These are phyloP conservation scores for Glomus cerebriforme DNA, from an alignment of 192 early-diverging fungal genomes.

Conservation along the genomic window DNA sequence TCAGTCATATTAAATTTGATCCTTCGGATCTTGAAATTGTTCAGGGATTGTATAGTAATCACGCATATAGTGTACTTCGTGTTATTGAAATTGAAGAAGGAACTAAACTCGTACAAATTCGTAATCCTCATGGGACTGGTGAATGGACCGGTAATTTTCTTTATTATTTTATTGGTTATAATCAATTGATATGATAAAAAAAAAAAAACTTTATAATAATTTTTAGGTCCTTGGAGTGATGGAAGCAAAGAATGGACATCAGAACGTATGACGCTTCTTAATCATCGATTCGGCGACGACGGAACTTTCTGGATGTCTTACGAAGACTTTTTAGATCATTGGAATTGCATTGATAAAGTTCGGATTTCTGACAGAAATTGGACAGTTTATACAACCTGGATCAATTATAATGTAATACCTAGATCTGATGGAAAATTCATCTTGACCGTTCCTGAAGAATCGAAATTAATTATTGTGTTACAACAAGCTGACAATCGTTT, in stretches of 20 bases:
- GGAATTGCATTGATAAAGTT: slow-evolving; percentile 37
- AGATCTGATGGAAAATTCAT: slow-evolving; percentile 39
- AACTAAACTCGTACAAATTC: slow-evolving; percentile 34
- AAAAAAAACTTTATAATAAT: too few relatives aligned
- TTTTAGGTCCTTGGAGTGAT: slow-evolving; percentile 37
- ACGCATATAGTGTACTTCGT: slow-evolving; percentile 54
- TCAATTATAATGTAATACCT: slow-evolving; percentile 42
- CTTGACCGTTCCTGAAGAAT: slow-evolving; percentile 29
- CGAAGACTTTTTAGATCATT: slow-evolving; percentile 38
- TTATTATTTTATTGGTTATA: not conserved
- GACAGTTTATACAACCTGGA: slow-evolving; percentile 43
- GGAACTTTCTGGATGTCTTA: slow-evolving; percentile 47
- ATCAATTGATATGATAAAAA: not conserved
- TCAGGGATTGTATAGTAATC: slow-evolving; percentile 41
- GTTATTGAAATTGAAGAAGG: slow-evolving; percentile 48
- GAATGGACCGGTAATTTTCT: slow-evolving; percentile 52
- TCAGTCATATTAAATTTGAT: not conserved
- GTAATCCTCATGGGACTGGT: slow-evolving; percentile 55
- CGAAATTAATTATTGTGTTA: slow-evolving; percentile 35
- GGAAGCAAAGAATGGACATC: slow-evolving; percentile 42
- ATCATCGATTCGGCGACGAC: slow-evolving; percentile 38
- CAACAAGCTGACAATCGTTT: slow-evolving; percentile 42
- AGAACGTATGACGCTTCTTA: slow-evolving; percentile 36
- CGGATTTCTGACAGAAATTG: slow-evolving; percentile 39
- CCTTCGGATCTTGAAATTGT: not conserved